Evolutionary conservation across 2,329 filamentous ascomycete species (phyloP).

Genomic region (Zasmidium cellare): DNA sequence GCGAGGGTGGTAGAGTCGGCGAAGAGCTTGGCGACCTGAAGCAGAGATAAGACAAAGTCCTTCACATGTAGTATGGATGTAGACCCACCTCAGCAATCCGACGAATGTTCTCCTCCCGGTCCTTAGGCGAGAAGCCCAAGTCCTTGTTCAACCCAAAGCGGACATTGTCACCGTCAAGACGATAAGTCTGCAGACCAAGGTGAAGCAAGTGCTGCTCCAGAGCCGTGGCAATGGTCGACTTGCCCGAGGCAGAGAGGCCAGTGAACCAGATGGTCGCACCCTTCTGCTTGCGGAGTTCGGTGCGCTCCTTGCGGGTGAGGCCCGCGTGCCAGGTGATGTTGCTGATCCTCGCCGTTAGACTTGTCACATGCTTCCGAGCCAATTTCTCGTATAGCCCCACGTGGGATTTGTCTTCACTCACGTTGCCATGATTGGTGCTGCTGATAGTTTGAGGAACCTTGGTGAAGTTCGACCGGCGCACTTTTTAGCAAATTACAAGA

Average conservation of each 20-base stretch:
- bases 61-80: too few species aligned
- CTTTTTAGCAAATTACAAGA: too few species aligned
- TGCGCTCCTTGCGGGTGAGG: conserved; percentile 76
- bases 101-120: conserved; percentile 97
- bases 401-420: conserved; percentile 13
- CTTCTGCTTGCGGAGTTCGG: conserved; percentile 72
- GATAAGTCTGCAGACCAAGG: conserved; percentile 78
- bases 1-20: conserved; percentile 85
- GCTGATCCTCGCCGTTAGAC: conserved; percentile 47
- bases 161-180: conserved; percentile 96
- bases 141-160: conserved; percentile 98
- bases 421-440: conserved; percentile 22
- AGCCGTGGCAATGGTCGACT: conserved; percentile 94
- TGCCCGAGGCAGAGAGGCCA: conserved; percentile 91
- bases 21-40: conserved; percentile 87
- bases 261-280: conserved; percentile 98
- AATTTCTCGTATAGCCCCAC: neutral
- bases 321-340: conserved; percentile 91
- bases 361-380: neutral
- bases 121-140: conserved; percentile 87
- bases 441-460: neutral
- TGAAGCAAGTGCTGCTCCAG: conserved; percentile 96
- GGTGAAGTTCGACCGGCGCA: too few species aligned
- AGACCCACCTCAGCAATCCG: conserved; percentile 74
- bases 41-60: neutral